phyloP scores from a whole-genome alignment of 305 asterid species.

The Fraxinus baroniana region DNA sequence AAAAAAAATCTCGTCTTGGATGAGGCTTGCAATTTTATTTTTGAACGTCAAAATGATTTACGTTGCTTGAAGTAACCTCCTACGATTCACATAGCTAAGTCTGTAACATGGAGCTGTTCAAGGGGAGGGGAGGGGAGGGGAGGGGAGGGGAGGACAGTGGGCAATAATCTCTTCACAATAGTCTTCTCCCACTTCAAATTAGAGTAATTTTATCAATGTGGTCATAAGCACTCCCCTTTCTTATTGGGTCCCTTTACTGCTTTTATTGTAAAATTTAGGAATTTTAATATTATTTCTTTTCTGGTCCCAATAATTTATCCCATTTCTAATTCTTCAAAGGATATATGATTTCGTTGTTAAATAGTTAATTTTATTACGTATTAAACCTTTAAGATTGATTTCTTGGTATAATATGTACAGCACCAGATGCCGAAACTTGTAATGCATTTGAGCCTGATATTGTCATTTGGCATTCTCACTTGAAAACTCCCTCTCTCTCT shows the following conservation, averaged over 20 bases:
- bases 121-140: background rate
- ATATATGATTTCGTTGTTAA: background rate
- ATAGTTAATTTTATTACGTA: background rate
- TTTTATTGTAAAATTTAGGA: background rate
- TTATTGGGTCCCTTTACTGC: background rate
- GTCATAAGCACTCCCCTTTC: background rate
- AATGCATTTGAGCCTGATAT: background rate
- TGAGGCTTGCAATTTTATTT: conserved; percentile 8
- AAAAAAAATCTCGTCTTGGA: background rate
- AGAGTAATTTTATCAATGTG: background rate
- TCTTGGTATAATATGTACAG: background rate
- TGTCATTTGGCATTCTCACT: background rate
- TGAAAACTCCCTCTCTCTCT: background rate
- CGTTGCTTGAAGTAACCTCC: background rate
- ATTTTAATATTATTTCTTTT: background rate
- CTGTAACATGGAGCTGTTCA: background rate
- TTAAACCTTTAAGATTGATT: background rate
- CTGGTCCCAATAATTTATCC: background rate
- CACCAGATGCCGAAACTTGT: background rate
- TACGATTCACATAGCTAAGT: background rate
- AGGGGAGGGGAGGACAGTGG: background rate
- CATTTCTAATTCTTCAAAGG: background rate
- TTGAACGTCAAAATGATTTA: conserved; percentile 1
- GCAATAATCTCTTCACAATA: background rate
- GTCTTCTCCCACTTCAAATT: background rate